A percentile compares a stretch with the other conserved stretches of the same genome.
These are phyloP conservation scores for Phytopythium montanum DNA, from an alignment of 352 stramenopile genomes.

Conservation along the genomic window DNA sequence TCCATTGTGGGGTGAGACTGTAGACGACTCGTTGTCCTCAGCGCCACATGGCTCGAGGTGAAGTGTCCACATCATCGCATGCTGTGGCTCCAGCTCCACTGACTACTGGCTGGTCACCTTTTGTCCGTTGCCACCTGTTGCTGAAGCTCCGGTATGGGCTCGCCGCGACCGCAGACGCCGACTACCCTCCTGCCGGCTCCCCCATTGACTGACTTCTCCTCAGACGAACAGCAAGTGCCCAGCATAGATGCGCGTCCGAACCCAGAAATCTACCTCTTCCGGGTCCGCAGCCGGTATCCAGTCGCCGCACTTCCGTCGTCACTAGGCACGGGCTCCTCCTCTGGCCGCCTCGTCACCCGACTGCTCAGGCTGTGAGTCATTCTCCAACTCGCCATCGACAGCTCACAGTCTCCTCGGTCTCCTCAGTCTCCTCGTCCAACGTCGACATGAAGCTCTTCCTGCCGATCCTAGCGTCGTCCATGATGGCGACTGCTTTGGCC, in stretches of 20 bases:
- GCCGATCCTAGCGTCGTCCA: background rate
- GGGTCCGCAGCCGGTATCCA: background rate
- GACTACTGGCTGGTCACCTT: background rate
- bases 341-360: too few species aligned
- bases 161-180: too few species aligned
- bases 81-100: background rate
- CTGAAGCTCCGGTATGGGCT: too few species aligned
- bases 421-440: background rate
- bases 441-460: conserved; percentile 6
- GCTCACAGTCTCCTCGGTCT: too few species aligned
- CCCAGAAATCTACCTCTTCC: background rate
- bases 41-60: too few species aligned
- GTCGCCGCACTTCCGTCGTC: background rate
- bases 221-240: background rate
- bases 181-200: background rate
- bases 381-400: conserved; percentile 7
- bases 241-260: conserved; percentile 1
- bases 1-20: too few species aligned
- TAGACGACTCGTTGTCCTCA: too few species aligned
- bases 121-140: background rate
- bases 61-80: background rate
- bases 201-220: background rate
- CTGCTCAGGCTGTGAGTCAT: background rate
- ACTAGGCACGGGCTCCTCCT: too few species aligned
- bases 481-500: background rate